Evolutionary conservation across 257 asterid species (phyloP).

Genomic region (Solanum peruvianum): DNA sequence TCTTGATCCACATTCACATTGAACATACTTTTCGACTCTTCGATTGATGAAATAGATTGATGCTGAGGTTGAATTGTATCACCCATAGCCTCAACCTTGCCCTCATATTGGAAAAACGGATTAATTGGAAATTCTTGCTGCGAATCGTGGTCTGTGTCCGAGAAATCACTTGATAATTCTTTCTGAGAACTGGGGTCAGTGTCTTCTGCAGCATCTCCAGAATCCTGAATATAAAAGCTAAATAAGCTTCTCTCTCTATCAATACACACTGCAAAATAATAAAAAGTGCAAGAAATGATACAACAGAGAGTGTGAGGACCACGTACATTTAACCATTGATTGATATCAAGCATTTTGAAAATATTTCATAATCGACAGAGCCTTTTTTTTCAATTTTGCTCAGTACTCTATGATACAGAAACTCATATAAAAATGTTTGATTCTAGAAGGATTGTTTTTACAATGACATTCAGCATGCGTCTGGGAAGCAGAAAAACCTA

Average conservation of each 20-base stretch:
- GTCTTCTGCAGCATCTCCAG: neutral
- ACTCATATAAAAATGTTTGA: neutral
- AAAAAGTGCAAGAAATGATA: neutral
- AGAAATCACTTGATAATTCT: neutral
- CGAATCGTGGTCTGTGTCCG: neutral
- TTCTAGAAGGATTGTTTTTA: neutral
- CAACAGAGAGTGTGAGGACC: neutral
- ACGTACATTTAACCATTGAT: neutral
- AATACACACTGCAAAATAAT: constrained; percentile 15
- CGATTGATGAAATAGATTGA: constrained; percentile 15
- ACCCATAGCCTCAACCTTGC: constrained; percentile 8
- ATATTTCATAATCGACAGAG: neutral
- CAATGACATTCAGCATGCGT: neutral
- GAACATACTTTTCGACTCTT: constrained; percentile 9
- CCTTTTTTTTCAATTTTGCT: neutral
- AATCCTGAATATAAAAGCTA: constrained; percentile 5
- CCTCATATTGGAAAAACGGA: constrained; percentile 2
- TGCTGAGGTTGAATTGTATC: constrained; percentile 15
- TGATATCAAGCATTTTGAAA: neutral
- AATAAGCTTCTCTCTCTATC: constrained; percentile 15
- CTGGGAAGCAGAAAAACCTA: neutral
- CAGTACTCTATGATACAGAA: neutral
- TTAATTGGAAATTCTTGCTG: constrained; percentile 12
- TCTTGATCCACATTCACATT: constrained; percentile 11
- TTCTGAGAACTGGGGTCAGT: neutral